Evolutionary conservation across 2,329 filamentous ascomycete genomes (phyloP).

Genomic region (Paracamarosporium sp.): DNA sequence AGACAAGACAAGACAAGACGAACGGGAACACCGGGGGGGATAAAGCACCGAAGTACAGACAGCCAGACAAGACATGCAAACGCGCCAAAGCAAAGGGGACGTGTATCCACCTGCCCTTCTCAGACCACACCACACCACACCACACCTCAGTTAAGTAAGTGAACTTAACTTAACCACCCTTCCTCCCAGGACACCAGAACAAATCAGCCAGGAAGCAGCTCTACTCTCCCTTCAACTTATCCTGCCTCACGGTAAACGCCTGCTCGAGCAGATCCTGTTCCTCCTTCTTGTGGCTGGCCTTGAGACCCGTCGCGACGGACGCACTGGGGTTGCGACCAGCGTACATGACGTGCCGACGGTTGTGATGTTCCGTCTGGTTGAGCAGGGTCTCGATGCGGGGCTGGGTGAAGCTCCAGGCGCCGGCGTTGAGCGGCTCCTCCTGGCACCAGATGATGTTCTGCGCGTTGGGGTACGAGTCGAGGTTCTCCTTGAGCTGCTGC

Average conservation of each 20-base stretch:
- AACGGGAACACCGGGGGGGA: no score
- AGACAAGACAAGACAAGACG: no score
- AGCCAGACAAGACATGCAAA: no score
- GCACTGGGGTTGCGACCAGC: conserved; percentile 93
- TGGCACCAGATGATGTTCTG: conserved; percentile 97
- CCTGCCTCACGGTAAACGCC: conserved; percentile 69
- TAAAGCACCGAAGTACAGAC: no score
- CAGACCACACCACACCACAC: no score
- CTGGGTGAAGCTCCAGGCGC: conserved; percentile 96
- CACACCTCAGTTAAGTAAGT: no score
- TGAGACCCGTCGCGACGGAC: conserved; percentile 91
- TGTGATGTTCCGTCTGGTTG: conserved; percentile 90
- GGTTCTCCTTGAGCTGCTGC: conserved; percentile 94
- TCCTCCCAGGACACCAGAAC: no score
- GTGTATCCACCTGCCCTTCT: no score
- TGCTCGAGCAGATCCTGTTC: conserved; percentile 80
- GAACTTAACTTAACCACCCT: no score
- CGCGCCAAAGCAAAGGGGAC: no score
- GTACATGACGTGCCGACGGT: conserved; percentile 96
- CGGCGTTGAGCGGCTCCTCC: conserved; percentile 97
- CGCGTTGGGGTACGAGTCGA: conserved; percentile 96
- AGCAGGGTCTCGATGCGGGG: conserved; percentile 95
- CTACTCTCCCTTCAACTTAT: conserved; percentile 71
- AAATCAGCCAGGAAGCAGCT: no score
- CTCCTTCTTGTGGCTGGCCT: conserved; percentile 87